phyloP scores from a whole-genome alignment of 371 early-diverging fungal species.

The Gilbertella persicaria region DNA sequence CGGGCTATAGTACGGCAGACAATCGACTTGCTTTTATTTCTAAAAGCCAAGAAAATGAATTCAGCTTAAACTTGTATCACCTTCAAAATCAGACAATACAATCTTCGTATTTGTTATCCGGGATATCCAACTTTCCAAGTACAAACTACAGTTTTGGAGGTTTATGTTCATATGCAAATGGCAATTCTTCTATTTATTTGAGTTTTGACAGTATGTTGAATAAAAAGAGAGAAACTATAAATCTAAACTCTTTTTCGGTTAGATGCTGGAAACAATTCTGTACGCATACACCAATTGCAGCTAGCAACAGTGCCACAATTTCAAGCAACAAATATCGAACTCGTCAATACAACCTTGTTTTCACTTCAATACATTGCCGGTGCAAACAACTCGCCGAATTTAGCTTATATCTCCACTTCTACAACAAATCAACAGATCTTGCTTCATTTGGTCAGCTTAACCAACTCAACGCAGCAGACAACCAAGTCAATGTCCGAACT shows the following conservation, averaged over 20 bases:
- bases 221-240: no score
- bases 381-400: neutral
- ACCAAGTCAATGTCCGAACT: neutral
- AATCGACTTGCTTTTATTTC: neutral
- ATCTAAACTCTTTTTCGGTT: neutral
- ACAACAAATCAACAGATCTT: neutral
- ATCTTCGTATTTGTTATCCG: neutral
- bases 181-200: constrained; percentile 6
- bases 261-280: neutral
- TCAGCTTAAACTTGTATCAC: neutral
- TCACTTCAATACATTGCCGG: neutral
- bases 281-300: neutral
- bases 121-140: neutral
- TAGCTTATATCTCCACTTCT: constrained; percentile 4
- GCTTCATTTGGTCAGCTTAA: neutral
- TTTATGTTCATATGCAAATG: constrained; percentile 7
- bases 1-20: neutral
- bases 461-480: neutral
- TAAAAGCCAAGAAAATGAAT: neutral
- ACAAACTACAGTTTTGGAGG: neutral
- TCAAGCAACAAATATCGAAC: neutral
- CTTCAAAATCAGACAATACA: neutral
- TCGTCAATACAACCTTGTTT: neutral
- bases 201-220: constrained; percentile 2
- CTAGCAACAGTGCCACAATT: neutral